These are phyloP conservation scores for Plasmodium inui DNA, from an alignment of 169 alveolate genomes.

Conservation along the genomic window DNA sequence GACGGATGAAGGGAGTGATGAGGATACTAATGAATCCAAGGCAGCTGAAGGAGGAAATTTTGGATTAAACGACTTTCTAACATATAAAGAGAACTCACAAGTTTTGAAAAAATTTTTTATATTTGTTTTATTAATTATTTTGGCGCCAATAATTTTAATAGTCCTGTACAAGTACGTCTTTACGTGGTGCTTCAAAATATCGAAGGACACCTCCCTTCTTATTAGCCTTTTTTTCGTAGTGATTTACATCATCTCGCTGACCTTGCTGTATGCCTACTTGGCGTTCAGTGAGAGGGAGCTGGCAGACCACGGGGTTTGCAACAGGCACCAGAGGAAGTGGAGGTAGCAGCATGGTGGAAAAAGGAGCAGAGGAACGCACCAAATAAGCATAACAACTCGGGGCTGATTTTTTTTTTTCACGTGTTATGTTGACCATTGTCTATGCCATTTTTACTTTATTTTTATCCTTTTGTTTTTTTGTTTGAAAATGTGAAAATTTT, in stretches of 20 bases:
- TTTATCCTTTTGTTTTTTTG: not conserved
- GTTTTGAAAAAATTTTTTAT: slow-evolving; percentile 42
- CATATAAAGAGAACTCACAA: slow-evolving; percentile 28
- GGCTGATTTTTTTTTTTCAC: not conserved
- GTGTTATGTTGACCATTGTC: not conserved
- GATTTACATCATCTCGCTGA: slow-evolving; percentile 14
- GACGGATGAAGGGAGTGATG: not conserved
- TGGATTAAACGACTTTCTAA: slow-evolving; percentile 33
- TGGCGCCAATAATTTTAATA: slow-evolving; percentile 48
- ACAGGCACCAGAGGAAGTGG: not conserved
- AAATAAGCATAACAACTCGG: not conserved
- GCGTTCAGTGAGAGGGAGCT: slow-evolving; percentile 29
- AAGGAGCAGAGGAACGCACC: not conserved
- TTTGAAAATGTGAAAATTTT: not conserved
- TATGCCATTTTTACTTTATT: not conserved
- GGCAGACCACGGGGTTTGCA: not conserved
- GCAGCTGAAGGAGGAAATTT: slow-evolving; percentile 10
- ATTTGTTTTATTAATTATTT: slow-evolving; percentile 58
- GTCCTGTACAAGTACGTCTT: slow-evolving; percentile 26
- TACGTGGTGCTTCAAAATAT: not conserved
- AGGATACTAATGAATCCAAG: not conserved
- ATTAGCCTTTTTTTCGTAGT: slow-evolving; percentile 29
- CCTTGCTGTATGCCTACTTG: slow-evolving; percentile 48
- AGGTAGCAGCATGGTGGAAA: not conserved
- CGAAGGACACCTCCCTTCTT: slow-evolving; percentile 33